Conservation (phyloP, 352 stramenopile species). For the Phytophthora hibernalis region DNA sequence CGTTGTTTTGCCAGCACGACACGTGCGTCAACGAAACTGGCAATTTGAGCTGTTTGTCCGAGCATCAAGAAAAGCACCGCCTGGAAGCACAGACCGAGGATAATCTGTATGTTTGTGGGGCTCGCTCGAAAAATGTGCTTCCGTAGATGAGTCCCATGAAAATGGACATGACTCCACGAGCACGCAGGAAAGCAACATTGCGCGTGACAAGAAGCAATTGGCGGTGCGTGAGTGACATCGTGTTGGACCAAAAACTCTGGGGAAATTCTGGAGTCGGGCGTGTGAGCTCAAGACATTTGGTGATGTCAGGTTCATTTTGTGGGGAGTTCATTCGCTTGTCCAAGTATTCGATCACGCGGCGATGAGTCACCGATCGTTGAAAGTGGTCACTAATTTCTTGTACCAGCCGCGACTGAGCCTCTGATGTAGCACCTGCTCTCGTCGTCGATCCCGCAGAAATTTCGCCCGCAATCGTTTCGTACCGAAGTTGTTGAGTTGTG, state of each 20-base stretch:
- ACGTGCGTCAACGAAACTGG: slow-evolving; percentile 57
- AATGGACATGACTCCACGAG: slow-evolving; percentile 33
- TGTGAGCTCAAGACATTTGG: not conserved
- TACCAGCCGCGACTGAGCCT: not conserved
- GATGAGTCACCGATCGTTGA: slow-evolving; percentile 8
- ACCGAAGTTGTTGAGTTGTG: slow-evolving; percentile 37
- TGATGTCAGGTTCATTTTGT: slow-evolving; percentile 2
- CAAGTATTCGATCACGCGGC: slow-evolving; percentile 1
- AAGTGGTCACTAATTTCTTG: slow-evolving; percentile 10
- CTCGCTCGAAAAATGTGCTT: slow-evolving; percentile 32
- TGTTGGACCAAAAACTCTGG: slow-evolving; percentile 28
- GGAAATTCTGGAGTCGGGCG: slow-evolving; percentile 16
- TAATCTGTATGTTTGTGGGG: slow-evolving; percentile 30
- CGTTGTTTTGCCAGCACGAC: slow-evolving; percentile 69
- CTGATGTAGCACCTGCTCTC: not conserved
- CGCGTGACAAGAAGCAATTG: slow-evolving; percentile 37
- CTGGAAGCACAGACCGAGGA: slow-evolving; percentile 72
- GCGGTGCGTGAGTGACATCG: slow-evolving; percentile 25
- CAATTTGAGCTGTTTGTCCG: slow-evolving; percentile 65
- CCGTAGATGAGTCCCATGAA: slow-evolving; percentile 44
- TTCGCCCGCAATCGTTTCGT: slow-evolving; percentile 11
- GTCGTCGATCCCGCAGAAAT: not conserved
- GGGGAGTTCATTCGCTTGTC: not conserved
- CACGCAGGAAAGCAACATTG: slow-evolving; percentile 33
- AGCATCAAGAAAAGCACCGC: slow-evolving; percentile 73